Percentiles rank a stretch among this genome's conserved stretches.
These are phyloP conservation scores for Dictyostelium purpureum DNA, from an alignment of 78 protist species.

Conservation along the genomic window DNA sequence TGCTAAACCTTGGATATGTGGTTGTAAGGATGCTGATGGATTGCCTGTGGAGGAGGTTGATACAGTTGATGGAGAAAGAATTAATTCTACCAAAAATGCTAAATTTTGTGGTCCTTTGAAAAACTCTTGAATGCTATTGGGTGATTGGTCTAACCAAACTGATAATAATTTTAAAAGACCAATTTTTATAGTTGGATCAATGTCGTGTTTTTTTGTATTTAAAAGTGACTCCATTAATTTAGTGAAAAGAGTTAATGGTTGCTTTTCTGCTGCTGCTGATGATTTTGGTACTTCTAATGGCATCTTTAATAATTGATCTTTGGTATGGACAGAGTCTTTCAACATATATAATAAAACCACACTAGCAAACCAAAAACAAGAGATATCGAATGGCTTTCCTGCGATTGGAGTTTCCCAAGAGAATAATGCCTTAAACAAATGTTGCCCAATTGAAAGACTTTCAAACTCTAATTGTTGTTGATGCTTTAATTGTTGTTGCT, in stretches of 20 bases:
- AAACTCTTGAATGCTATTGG: constrained; percentile 7
- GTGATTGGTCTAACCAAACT: constrained; percentile 63
- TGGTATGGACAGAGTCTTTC: constrained; percentile 34
- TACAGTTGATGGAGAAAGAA: constrained; percentile 10
- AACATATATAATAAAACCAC: constrained; percentile 5
- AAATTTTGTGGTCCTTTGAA: constrained; percentile 13
- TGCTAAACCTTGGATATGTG: constrained; percentile 52
- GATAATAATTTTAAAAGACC: constrained; percentile 42
- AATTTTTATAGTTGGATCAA: constrained; percentile 51
- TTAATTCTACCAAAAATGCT: constrained; percentile 50
- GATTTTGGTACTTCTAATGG: constrained; percentile 44
- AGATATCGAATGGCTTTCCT: constrained; percentile 3
- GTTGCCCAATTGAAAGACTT: constrained; percentile 61
- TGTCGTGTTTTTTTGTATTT: not conserved
- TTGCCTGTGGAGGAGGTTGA: not conserved
- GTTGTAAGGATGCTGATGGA: not conserved
- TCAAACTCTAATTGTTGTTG: constrained; percentile 20
- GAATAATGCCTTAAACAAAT: constrained; percentile 26
- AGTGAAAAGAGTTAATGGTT: not conserved
- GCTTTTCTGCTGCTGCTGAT: not conserved
- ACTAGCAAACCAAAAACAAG: constrained; percentile 43
- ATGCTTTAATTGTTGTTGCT: not conserved
- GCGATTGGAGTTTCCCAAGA: constrained; percentile 23
- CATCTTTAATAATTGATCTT: constrained; percentile 21
- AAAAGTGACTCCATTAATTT: constrained; percentile 15